Evolutionary conservation across 257 asterid genomes (phyloP).

Genomic region (Fraxinus cuspidata): DNA sequence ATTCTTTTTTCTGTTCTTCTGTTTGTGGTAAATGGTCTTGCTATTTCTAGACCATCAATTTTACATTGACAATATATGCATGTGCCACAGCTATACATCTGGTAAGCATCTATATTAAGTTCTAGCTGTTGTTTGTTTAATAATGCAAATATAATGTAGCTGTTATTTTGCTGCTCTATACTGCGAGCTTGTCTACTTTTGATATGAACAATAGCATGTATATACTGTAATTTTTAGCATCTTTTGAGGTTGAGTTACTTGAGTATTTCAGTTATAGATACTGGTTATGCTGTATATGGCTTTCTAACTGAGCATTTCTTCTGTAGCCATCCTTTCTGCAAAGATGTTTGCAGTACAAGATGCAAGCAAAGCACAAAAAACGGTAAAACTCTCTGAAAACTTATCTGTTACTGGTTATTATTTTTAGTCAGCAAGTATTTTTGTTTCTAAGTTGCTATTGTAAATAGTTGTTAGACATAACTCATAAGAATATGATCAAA

Average conservation of each 20-base stretch:
- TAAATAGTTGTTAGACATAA: background rate
- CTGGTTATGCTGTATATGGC: conserved; percentile 16
- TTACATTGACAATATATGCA: conserved; percentile 8
- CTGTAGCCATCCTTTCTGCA: conserved; percentile 88
- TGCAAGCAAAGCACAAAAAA: conserved; percentile 76
- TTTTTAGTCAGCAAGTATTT: background rate
- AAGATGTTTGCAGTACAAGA: conserved; percentile 82
- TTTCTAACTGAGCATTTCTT: conserved; percentile 43
- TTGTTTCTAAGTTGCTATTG: conserved; percentile 9
- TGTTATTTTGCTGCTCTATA: background rate
- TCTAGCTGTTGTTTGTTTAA: background rate
- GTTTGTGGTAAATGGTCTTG: background rate
- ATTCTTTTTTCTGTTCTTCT: background rate
- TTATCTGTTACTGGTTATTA: background rate
- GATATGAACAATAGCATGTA: background rate
- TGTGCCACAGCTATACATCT: conserved; percentile 1
- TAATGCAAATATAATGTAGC: background rate
- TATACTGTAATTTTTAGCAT: background rate
- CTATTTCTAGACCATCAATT: conserved; percentile 22
- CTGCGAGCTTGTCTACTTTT: background rate
- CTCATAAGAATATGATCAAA: too few species aligned
- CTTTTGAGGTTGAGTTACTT: background rate
- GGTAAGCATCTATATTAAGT: conserved; percentile 2
- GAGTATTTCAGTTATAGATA: conserved; percentile 9
- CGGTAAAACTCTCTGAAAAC: conserved; percentile 42